These are phyloP conservation scores for Falciphora oryzae DNA, from an alignment of 2,329 filamentous ascomycete species.

Conservation along the genomic window DNA sequence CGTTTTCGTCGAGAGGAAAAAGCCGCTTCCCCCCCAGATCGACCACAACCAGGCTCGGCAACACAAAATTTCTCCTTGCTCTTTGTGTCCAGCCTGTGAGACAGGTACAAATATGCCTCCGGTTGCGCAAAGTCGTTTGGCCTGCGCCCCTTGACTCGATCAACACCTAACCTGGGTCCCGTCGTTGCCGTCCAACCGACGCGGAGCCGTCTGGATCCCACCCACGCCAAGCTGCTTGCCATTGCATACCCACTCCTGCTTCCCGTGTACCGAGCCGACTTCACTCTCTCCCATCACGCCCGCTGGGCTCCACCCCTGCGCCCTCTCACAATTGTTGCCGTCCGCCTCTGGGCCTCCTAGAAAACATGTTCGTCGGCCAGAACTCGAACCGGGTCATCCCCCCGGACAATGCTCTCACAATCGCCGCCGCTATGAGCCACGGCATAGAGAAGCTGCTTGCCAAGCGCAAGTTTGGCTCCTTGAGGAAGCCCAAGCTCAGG, in stretches of 20 bases:
- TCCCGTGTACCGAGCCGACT: background rate
- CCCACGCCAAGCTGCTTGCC: constrained; percentile 1
- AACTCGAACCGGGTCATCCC: constrained; percentile 8
- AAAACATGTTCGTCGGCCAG: constrained; percentile 9
- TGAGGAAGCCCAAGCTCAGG: background rate
- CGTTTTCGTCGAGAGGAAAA: background rate
- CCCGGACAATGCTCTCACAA: constrained; percentile 5
- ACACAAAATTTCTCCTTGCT: background rate
- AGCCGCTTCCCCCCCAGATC: background rate
- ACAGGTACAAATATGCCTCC: background rate
- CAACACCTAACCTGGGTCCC: background rate
- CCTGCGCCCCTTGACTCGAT: constrained; percentile 8
- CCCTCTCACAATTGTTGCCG: background rate
- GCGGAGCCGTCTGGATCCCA: constrained; percentile 1
- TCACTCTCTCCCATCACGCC: background rate
- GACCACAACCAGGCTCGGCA: too few relatives aligned
- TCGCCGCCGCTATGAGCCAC: constrained; percentile 6
- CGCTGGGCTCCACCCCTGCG: background rate
- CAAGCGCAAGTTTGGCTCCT: constrained; percentile 5
- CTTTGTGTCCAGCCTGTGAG: background rate
- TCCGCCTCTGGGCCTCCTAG: background rate
- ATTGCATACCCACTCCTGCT: constrained; percentile 3
- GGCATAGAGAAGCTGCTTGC: constrained; percentile 7
- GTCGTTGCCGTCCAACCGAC: background rate
- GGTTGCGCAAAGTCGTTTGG: constrained; percentile 3